Conservation (phyloP, 768 basidiomycete species). For the Epithele typhae region DNA sequence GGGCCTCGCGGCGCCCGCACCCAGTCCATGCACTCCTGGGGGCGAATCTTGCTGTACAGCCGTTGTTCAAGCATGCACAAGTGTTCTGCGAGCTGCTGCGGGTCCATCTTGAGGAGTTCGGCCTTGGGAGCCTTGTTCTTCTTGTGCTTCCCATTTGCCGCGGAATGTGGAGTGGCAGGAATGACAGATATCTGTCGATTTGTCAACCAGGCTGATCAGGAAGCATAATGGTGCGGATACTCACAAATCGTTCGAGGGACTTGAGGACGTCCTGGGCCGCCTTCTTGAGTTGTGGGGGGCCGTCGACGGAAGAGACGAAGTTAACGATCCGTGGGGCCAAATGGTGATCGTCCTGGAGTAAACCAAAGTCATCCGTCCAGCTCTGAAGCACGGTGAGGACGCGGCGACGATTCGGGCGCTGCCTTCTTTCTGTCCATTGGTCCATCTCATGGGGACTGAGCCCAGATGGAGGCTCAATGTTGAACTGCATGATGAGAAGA, state of each 20-base stretch:
- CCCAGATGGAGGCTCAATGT: conserved; percentile 18
- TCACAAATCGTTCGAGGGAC: conserved; percentile 52
- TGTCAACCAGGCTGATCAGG: too few relatives aligned
- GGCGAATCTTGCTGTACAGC: conserved; percentile 64
- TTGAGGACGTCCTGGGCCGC: conserved; percentile 47
- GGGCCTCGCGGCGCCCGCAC: conserved; percentile 35
- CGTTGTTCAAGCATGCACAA: conserved; percentile 71
- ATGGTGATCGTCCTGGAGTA: conserved; percentile 62
- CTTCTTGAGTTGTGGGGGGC: conserved; percentile 37
- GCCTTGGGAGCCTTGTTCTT: conserved; percentile 50
- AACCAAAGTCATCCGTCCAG: conserved; percentile 59
- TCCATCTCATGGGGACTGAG: conserved; percentile 40
- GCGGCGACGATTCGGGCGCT: conserved; percentile 58
- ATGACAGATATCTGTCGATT: conserved; percentile 14
- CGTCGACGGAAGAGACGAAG: conserved; percentile 41
- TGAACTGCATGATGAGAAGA: conserved; percentile 59
- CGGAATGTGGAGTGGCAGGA: conserved; percentile 16
- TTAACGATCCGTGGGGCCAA: conserved; percentile 52
- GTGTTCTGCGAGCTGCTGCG: conserved; percentile 73
- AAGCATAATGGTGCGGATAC: conserved; percentile 29
- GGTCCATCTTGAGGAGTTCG: conserved; percentile 62
- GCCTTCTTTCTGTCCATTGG: conserved; percentile 64
- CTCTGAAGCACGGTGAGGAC: conserved; percentile 50
- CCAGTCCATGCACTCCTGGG: conserved; percentile 73
- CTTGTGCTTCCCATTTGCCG: conserved; percentile 19